A percentile compares a stretch with the other conserved stretches of the same genome.
These are phyloP conservation scores for Suhomyces wounanorum DNA, from an alignment of 1,139 yeast genomes.

Conservation along the genomic window DNA sequence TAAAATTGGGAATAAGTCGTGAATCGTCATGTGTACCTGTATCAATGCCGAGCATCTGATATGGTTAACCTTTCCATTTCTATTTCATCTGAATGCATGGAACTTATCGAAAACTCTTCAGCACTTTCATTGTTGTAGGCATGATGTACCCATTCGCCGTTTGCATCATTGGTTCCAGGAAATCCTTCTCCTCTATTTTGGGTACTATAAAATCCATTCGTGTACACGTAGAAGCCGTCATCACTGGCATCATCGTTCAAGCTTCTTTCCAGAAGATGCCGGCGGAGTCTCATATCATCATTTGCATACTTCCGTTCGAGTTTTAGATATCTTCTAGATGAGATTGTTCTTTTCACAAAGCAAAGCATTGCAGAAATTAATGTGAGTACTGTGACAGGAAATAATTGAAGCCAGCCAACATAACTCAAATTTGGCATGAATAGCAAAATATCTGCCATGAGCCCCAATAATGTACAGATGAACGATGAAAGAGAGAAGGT, in stretches of 20 bases:
- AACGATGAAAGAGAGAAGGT: constrained; percentile 38
- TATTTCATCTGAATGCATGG: constrained; percentile 10
- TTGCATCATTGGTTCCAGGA: constrained; percentile 12
- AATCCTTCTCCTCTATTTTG: constrained; percentile 15
- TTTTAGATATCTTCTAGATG: constrained; percentile 40
- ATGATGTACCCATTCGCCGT: constrained; percentile 26
- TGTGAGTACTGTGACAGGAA: constrained; percentile 41
- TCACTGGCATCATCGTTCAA: constrained; percentile 42
- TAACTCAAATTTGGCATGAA: constrained; percentile 44
- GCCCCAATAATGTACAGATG: constrained; percentile 40
- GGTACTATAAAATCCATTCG: constrained; percentile 43
- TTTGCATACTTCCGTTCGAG: constrained; percentile 31
- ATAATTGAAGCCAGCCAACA: constrained; percentile 48
- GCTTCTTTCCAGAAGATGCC: constrained; percentile 21
- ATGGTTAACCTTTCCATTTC: constrained; percentile 3
- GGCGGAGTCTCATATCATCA: constrained; percentile 42
- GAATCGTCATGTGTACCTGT: not conserved
- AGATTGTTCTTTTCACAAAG: constrained; percentile 42
- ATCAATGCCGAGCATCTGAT: not conserved
- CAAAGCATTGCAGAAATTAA: constrained; percentile 41
- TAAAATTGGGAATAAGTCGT: not conserved
- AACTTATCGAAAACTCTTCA: constrained; percentile 22
- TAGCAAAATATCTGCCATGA: constrained; percentile 43
- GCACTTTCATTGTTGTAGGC: constrained; percentile 20
- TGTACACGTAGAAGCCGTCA: constrained; percentile 48